Percentiles rank a stretch among this genome's conserved stretches.
Conservation (phyloP, 2,329 filamentous ascomycete species). For the Colletotrichum phormii region DNA sequence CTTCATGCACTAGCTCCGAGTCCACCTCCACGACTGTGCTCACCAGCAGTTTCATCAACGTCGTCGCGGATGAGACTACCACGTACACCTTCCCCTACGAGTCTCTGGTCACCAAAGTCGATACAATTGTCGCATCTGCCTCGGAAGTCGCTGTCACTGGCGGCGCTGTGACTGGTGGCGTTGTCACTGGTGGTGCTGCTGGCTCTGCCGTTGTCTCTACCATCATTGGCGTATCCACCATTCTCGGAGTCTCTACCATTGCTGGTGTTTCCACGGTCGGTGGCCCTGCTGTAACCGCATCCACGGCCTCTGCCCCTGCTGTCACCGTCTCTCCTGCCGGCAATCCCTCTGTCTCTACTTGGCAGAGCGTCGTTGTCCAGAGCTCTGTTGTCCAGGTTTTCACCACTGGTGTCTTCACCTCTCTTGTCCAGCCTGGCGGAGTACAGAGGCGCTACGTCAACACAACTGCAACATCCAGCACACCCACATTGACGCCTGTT, state of each 20-base stretch:
- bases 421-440: constrained; percentile 1
- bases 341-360: constrained; percentile 44
- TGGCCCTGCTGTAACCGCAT: neutral
- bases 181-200: constrained; percentile 42
- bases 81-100: constrained; percentile 48
- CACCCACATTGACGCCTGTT: constrained; percentile 17
- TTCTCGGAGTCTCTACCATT: neutral
- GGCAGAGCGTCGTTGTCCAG: constrained; percentile 37
- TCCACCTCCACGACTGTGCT: constrained; percentile 39
- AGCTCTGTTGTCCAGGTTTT: constrained; percentile 18
- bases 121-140: neutral
- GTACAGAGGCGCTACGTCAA: constrained; percentile 21
- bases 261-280: neutral
- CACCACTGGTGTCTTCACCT: constrained; percentile 10
- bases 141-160: neutral
- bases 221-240: neutral
- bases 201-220: neutral
- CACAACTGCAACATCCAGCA: neutral
- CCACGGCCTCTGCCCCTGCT: neutral
- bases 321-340: neutral
- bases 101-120: constrained; percentile 32
- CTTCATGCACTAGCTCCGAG: constrained; percentile 16
- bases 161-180: constrained; percentile 36
- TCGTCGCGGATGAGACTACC: constrained; percentile 52
- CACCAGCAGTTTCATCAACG: constrained; percentile 53